These are phyloP conservation scores for Pochonia chlamydosporia DNA, from an alignment of 2,329 filamentous ascomycete species.

Conservation along the genomic window DNA sequence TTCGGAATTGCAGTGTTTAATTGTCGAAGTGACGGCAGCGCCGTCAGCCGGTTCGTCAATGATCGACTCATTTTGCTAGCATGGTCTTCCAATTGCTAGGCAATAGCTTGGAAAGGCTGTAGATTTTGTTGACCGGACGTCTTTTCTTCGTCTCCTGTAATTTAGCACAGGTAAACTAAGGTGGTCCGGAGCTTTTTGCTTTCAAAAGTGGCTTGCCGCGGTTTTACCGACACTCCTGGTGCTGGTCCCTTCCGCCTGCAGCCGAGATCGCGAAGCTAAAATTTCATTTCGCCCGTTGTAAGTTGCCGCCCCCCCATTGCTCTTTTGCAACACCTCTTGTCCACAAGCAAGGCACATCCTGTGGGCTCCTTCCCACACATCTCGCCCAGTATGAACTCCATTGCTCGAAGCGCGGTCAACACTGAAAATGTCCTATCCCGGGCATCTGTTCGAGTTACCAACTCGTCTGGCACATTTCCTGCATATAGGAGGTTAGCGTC, in stretches of 20 bases:
- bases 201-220: slow-evolving; percentile 21
- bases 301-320: slow-evolving; percentile 20
- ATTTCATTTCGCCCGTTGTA: slow-evolving; percentile 30
- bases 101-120: background rate
- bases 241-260: slow-evolving; percentile 23
- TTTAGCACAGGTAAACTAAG: background rate
- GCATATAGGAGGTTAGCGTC: slow-evolving; percentile 43
- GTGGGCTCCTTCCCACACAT: slow-evolving; percentile 18
- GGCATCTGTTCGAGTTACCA: slow-evolving; percentile 30
- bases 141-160: background rate
- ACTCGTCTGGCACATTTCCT: slow-evolving; percentile 38
- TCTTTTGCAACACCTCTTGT: slow-evolving; percentile 16
- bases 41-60: slow-evolving; percentile 36
- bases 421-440: slow-evolving; percentile 36
- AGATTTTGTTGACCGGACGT: background rate
- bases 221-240: slow-evolving; percentile 26
- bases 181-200: background rate
- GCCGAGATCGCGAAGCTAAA: slow-evolving; percentile 33
- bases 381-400: slow-evolving; percentile 38
- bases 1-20: slow-evolving; percentile 16
- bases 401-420: slow-evolving; percentile 36
- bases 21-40: slow-evolving; percentile 28
- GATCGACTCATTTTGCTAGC: slow-evolving; percentile 37
- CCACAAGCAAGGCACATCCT: slow-evolving; percentile 21
- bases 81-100: slow-evolving; percentile 11